Evolutionary conservation across 2,329 filamentous ascomycete species (phyloP).

Genomic region (Aspergillus sp.): DNA sequence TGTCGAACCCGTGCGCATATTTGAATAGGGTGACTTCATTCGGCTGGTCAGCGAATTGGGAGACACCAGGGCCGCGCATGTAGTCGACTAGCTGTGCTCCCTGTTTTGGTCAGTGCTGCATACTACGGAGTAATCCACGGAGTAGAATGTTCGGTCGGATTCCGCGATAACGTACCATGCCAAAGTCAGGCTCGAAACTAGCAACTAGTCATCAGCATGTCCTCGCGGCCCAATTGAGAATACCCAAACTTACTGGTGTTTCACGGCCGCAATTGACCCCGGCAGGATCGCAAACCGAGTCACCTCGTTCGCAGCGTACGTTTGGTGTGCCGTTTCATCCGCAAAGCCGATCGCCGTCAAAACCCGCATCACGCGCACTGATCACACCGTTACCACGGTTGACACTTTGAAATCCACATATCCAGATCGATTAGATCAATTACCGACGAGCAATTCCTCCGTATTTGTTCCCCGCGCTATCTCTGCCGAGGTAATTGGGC

Average conservation of each 20-base stretch:
- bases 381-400: neutral
- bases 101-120: neutral
- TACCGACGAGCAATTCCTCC: slow-evolving; percentile 14
- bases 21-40: slow-evolving; percentile 14
- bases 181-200: slow-evolving; percentile 10
- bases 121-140: too few species aligned
- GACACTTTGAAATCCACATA: neutral
- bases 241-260: slow-evolving; percentile 15
- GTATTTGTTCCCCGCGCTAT: slow-evolving; percentile 9
- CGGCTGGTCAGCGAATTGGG: neutral
- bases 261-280: slow-evolving; percentile 16
- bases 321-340: slow-evolving; percentile 16
- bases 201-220: neutral
- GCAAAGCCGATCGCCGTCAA: slow-evolving; percentile 17
- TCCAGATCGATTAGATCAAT: neutral
- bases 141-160: neutral
- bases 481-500: slow-evolving; percentile 8
- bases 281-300: slow-evolving; percentile 17
- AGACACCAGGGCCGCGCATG: slow-evolving; percentile 18
- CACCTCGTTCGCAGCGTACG: slow-evolving; percentile 17
- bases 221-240: neutral
- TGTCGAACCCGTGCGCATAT: slow-evolving; percentile 16
- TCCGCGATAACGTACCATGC: slow-evolving; percentile 4
- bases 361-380: slow-evolving; percentile 19
- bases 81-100: slow-evolving; percentile 14